Evolutionary conservation across 306 rosid genomes (phyloP), one percentile per base, ranked within the genome.

Genomic region (Oemleria cerasiformis): DNA sequence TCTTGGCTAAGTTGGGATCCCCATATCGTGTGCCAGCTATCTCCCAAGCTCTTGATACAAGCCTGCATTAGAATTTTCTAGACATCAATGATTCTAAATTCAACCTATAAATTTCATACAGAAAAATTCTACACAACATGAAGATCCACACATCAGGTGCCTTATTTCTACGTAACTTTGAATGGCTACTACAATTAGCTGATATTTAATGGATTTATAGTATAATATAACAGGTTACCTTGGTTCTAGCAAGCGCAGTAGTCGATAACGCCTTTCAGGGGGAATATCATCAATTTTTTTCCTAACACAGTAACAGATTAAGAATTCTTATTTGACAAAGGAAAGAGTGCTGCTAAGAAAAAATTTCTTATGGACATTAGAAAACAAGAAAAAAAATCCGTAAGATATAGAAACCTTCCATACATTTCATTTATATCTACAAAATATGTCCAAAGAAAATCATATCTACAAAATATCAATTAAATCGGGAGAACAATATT

Each of bases 211-310:
- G 23, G 10, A 56, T 16, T 34, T 23, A 49, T 9, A 5, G 44
- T 40, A 67, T 17, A 65, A 42, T n/a, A 64, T 0, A 68, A 69
- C 54, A 67, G 51, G 11, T 72, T 23, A 92, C 98, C 90, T 88
- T 11, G 97, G 97, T 16, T 79, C 50, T 60, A 92, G 73, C 86
- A 88, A 77, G 67, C 1, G 77, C 79, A 90, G 78, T 70, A 92
- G 81, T 55, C 86, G 87, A 83, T 81, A 84, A 25, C 93, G 96
- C 80, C 96, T 87, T 85, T 88, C 92, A 77, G 82, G 85, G 16
- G 98, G 89, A 83, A 92, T 80, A 71, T 85, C 92, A 76, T 87
- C 96, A 78, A 92, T 87, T 53, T 90, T 92, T 85, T 92, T 92
- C 98, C 97, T 92, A 75, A 43, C 73, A 17, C 53, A 62, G 19